These are phyloP conservation scores for Pachysandra terminalis DNA, from an alignment of 164 flowering plant species.

Conservation along the genomic window DNA sequence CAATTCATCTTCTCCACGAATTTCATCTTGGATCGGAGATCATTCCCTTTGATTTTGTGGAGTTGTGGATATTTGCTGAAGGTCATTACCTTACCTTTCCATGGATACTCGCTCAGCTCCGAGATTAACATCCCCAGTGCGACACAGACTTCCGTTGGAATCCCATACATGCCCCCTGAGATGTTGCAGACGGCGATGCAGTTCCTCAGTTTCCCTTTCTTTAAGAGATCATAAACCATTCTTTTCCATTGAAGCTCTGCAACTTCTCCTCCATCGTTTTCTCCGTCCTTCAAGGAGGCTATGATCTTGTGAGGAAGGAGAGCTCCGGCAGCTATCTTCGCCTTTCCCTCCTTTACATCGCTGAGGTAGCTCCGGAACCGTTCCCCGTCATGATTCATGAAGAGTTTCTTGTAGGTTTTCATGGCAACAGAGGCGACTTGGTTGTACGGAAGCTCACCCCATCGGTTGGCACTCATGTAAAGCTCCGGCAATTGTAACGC, in stretches of 20 bases:
- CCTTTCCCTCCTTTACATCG: conserved; percentile 34
- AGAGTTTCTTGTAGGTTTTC: conserved; percentile 42
- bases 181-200: conserved; percentile 33
- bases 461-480: conserved; percentile 39
- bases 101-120: conserved; percentile 30
- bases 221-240: conserved; percentile 36
- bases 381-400: conserved; percentile 35
- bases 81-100: conserved; percentile 31
- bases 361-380: conserved; percentile 32
- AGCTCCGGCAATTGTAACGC: conserved; percentile 42
- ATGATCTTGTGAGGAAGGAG: conserved; percentile 52
- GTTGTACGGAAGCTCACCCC: conserved; percentile 40
- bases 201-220: conserved; percentile 27
- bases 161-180: conserved; percentile 29
- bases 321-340: conserved; percentile 55
- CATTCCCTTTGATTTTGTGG: conserved; percentile 21
- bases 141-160: conserved; percentile 27
- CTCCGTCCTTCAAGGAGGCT: conserved; percentile 11
- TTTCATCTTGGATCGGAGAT: conserved; percentile 11
- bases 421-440: conserved; percentile 56
- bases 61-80: conserved; percentile 28
- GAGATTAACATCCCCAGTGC: conserved; percentile 31
- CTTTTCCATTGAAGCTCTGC: conserved; percentile 53
- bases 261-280: conserved; percentile 22
- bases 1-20: conserved; percentile 26